Base-by-base conservation (phyloP, 1,284 basidiomycete species). In the Tremellales sp. region DNA sequence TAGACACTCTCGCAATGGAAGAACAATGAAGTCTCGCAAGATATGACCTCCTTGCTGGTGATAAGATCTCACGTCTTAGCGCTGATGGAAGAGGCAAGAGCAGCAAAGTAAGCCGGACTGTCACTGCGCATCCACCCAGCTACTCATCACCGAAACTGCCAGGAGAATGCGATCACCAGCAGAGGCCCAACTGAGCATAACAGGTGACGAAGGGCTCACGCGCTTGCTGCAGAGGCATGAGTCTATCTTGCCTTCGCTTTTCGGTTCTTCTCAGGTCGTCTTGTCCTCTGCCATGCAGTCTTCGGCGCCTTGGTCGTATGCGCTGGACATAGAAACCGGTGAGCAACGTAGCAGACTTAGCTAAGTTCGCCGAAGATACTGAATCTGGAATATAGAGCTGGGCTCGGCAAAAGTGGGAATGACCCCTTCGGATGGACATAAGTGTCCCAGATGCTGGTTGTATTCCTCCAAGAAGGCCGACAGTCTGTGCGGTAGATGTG, bases 401-500 rank as follows among this genome's bases (percentile, higher is more conserved):
- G 71, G 72, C 10, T 51, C 16, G 1, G 50, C 64, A 6, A 37
- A 40, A 2, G 35, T 73, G 22, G 49, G 51, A 4, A 48, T 86
- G 5, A 72, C 76, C 5, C 81, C 83, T 4, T 78, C 85, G 1
- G 65, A 61, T 5, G 55, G 68, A 28, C 60, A 73, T 12, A 87
- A 88, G 63, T 89, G 87, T 64, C 84, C 85, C 3, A 77, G 87
- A 14, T 91, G 87, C 66, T 89, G 87, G 86, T 82, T 79, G 5
- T 83, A 78, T 62, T 81, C 79, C 0, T 75, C 80, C 4, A 57
- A 65, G 5, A 61, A 70, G 26, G 67, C 74, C 13, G 75, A 81
- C 12, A 58, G 61, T 6, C 66, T 87, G n/a, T 89, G 86, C 69
- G 47, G 52, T 7, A 75, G 86, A 52, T 89, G 86, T 40, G 46